Base-by-base conservation (phyloP, 176 grass and related monocot genomes). In the Oryza glumipatula region DNA sequence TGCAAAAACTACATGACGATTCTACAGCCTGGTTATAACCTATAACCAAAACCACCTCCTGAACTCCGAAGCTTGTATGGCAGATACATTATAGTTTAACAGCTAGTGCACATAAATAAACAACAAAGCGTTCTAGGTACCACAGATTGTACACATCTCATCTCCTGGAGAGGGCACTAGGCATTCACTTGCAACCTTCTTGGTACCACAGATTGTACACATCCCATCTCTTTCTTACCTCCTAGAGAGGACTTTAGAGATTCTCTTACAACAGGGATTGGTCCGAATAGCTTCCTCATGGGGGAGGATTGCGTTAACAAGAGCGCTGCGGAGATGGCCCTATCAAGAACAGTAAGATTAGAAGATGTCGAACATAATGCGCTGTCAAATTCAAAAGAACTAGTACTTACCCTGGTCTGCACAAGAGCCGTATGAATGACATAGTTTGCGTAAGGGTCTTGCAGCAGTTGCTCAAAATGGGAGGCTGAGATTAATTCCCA, bases 381-480 rank as follows among this genome's bases (percentile, higher is more conserved):
- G 72, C 51, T 19, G 0, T 11, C 47, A 84, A 58, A 38, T 14
- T 28, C n/a, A 24, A 21, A 61, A 52, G 30, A 22, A 35, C 44
- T 33, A 68, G 67, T 70, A 83, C 80, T 85, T 38, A 98, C 93
- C 93, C 83, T 95, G 47, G 80, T 90, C 38, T 86, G 68, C 21
- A 86, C 49, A 83, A 98, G 89, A 87, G 96, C 89, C 12, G 89
- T 90, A 78, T 93, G 80, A 73, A 98, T 83, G 48, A 95, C 93
- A 45, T 98, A 98, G 82, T 98, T 98, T 11, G 91, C 95, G 13
- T 80, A 98, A 78, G 95, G 93, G 39, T 98, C 93, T 91, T 93
- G 93, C 61, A 94, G 68, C 41, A 95, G 87, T 81, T 95, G 93
- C 17, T 93, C 93, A 80, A 98, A 95, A 46, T 86, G 89, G 65